Conservation (phyloP, 371 early-diverging fungal genomes). For the Rhizopus microsporus region DNA sequence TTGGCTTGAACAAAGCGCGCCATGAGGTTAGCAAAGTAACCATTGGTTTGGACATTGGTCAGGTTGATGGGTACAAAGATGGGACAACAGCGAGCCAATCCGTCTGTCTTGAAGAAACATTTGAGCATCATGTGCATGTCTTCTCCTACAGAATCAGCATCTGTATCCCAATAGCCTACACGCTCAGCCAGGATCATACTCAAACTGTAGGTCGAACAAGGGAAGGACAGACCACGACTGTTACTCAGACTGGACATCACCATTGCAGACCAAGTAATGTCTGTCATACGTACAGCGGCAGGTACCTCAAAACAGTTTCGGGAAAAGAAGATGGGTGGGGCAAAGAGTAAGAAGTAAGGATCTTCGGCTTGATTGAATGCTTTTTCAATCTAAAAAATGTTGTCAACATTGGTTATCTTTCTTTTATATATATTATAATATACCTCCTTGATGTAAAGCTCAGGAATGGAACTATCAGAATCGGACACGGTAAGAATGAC, state of each 20-base stretch:
- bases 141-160: constrained; percentile 79
- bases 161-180: constrained; percentile 80
- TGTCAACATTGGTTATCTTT: constrained; percentile 3
- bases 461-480: constrained; percentile 68
- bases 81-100: constrained; percentile 62
- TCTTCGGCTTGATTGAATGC: constrained; percentile 39
- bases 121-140: constrained; percentile 88
- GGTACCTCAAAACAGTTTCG: constrained; percentile 75
- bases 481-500: constrained; percentile 69
- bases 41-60: constrained; percentile 72
- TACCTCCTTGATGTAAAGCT: constrained; percentile 53
- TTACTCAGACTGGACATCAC: constrained; percentile 79
- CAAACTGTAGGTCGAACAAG: constrained; percentile 78
- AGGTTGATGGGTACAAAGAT: constrained; percentile 77
- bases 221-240: constrained; percentile 66
- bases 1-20: constrained; percentile 74
- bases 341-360: constrained; percentile 57
- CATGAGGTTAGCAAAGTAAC: constrained; percentile 54
- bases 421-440: constrained; percentile 5
- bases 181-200: constrained; percentile 68
- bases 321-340: constrained; percentile 78
- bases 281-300: constrained; percentile 73
- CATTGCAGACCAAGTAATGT: constrained; percentile 78
- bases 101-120: constrained; percentile 75
- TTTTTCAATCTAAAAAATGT: constrained; percentile 43